phyloP scores from a whole-genome alignment of 345 rosid genomes.

The Populus ilicifolia region DNA sequence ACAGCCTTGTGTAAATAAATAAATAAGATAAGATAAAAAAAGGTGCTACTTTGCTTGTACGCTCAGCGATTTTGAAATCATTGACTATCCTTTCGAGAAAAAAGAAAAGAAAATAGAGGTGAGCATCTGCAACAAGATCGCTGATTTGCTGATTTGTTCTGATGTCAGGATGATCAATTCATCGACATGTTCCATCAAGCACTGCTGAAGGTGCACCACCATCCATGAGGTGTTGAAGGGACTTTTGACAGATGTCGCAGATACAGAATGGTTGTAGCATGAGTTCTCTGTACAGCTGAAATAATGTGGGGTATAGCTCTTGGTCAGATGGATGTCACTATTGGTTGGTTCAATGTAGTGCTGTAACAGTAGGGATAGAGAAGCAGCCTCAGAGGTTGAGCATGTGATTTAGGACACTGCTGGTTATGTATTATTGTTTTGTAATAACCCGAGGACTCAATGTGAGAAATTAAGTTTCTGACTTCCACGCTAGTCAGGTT shows the following conservation, averaged over 20 bases:
- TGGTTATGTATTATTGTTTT: background rate
- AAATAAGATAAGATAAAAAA: background rate
- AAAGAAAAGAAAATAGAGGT: background rate
- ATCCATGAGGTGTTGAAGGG: constrained; percentile 31
- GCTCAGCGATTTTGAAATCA: background rate
- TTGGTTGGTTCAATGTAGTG: background rate
- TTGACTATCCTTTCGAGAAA: background rate
- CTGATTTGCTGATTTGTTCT: constrained; percentile 5
- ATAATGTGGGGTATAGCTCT: constrained; percentile 4
- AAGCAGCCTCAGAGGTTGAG: background rate
- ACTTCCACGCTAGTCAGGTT: no score
- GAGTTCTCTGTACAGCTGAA: constrained; percentile 31
- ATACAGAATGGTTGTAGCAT: constrained; percentile 20
- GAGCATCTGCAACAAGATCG: background rate
- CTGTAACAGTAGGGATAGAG: constrained; percentile 12
- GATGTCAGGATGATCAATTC: constrained; percentile 58
- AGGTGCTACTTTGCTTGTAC: background rate
- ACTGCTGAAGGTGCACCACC: constrained; percentile 46
- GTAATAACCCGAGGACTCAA: background rate
- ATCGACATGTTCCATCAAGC: constrained; percentile 59
- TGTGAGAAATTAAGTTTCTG: constrained; percentile 1
- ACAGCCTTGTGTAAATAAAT: no score
- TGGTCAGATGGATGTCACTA: constrained; percentile 3
- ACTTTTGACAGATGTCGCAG: constrained; percentile 6
- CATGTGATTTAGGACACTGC: constrained; percentile 2